A percentile compares a stretch with the other conserved stretches of the same genome.
Evolutionary conservation across 148 eudicot genomes (phyloP).

Genomic region (Rhododendron kiyosumense): DNA sequence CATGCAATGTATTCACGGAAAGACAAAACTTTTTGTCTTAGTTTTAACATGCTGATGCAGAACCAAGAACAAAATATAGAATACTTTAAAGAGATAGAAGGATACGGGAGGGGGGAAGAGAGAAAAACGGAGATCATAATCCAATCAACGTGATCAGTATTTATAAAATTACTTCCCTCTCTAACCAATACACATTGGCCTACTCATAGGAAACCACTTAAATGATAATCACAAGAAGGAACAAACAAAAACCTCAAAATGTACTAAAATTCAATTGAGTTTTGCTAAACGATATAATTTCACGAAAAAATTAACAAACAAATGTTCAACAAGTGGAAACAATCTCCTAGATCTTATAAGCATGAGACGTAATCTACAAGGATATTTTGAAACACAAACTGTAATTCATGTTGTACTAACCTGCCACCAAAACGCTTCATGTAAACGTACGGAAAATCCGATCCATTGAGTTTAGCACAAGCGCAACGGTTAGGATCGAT

Average conservation of each 20-base stretch:
- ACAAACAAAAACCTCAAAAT: not conserved
- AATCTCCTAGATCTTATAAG: not conserved
- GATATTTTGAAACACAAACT: not conserved
- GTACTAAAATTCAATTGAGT: not conserved
- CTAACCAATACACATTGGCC: not conserved
- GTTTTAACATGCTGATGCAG: not conserved
- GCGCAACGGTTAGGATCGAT: slow-evolving; percentile 56
- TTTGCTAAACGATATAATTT: not conserved
- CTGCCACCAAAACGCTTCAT: slow-evolving; percentile 76
- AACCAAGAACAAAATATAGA: not conserved
- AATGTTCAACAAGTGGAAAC: not conserved
- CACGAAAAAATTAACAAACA: not conserved
- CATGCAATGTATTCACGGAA: not conserved
- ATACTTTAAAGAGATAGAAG: not conserved
- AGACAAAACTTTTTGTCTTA: not conserved
- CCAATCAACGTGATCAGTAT: not conserved
- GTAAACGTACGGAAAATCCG: slow-evolving; percentile 71
- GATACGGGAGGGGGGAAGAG: not conserved
- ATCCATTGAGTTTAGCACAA: slow-evolving; percentile 72
- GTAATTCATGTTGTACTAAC: slow-evolving; percentile 20
- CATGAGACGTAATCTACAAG: not conserved
- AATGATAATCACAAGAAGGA: not conserved
- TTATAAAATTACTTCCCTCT: not conserved
- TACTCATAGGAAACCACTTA: not conserved
- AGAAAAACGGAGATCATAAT: not conserved